Evolutionary conservation across 768 basidiomycete species (phyloP), one percentile per base, ranked within the genome.

Genomic region (Phaeolepiota aurea): DNA sequence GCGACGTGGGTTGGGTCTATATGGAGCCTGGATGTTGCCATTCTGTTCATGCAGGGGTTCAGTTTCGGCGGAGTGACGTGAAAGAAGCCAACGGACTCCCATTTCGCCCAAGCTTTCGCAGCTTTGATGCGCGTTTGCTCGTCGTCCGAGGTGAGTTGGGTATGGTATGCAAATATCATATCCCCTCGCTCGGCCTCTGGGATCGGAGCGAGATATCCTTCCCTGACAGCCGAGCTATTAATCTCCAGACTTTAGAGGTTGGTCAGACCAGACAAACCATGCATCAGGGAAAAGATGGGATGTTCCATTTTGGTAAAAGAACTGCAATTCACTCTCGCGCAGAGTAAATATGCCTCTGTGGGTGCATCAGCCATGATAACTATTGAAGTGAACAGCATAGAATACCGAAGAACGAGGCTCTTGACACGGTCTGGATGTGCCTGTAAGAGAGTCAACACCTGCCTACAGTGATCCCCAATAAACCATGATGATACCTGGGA

Each of bases 291-390:
- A 91, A 20, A 89, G 58, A 55, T 84, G 79, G 3, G 81, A 82
- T 9, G 87, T 64, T 11, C 89, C 89, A 2, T 86, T 76, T 65
- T 92, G 90, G 60, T 93, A 96, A 68, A 96, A 94, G 68, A 92
- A 97, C 14, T 75, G 72, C 30, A 96, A 73, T 61, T 97, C 92
- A 50, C 80, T 85, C 66, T 79, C 82, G 18, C 88, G 71, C 14
- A 96, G 68, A 15, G 86, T 85, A 55, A 96, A 94, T 40, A 97
- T 91, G 0, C 93, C 93, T 25, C 86, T 87, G 47, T 13, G 36
- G 38, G 41, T 3, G 13, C 12, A 23, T 38, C 12, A 3, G 10
- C 28, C 9, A 13, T 19, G 20, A 14, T 23, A 38, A 38, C n/a
- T n/a, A 38, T 38, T n/a, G 15, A 15, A 19, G 2, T 14, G 3